These are phyloP conservation scores for Blepharisma japonicum DNA, from an alignment of 73 alveolate genomes.

Conservation along the genomic window DNA sequence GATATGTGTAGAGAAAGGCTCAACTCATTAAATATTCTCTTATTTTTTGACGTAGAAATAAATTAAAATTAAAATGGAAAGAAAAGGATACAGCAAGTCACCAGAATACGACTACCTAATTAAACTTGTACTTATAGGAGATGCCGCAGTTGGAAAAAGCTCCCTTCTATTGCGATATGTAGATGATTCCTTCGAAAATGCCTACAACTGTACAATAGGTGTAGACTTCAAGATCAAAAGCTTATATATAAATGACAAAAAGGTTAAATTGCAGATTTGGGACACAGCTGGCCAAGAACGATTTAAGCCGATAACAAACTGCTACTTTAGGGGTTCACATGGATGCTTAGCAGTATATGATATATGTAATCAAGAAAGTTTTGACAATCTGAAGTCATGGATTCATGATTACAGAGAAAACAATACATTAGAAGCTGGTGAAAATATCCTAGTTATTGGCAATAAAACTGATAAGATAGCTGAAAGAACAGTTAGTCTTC, in stretches of 20 bases:
- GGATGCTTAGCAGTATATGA: slow-evolving; percentile 82
- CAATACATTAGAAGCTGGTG: too few species aligned
- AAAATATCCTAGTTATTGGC: too few species aligned
- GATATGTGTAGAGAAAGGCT: too few species aligned
- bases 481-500: too few species aligned
- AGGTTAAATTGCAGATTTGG: slow-evolving; percentile 65
- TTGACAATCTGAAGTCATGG: slow-evolving; percentile 68
- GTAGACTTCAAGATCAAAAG: slow-evolving; percentile 65
- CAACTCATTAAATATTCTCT: too few species aligned
- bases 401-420: slow-evolving; percentile 44
- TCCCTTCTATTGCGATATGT: slow-evolving; percentile 64
- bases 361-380: slow-evolving; percentile 57
- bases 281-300: slow-evolving; percentile 86
- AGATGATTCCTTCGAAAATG: slow-evolving; percentile 50
- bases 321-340: slow-evolving; percentile 63
- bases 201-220: slow-evolving; percentile 70
- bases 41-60: too few species aligned
- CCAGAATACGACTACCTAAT: slow-evolving; percentile 11
- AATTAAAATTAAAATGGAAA: too few species aligned
- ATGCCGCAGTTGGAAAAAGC: slow-evolving; percentile 77
- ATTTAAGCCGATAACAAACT: slow-evolving; percentile 60
- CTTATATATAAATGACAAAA: slow-evolving; percentile 36
- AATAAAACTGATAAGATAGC: too few species aligned
- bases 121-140: slow-evolving; percentile 45
- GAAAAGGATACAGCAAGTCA: too few species aligned